phyloP scores from a whole-genome alignment of 371 early-diverging fungal genomes.

The Circinella umbellata region DNA sequence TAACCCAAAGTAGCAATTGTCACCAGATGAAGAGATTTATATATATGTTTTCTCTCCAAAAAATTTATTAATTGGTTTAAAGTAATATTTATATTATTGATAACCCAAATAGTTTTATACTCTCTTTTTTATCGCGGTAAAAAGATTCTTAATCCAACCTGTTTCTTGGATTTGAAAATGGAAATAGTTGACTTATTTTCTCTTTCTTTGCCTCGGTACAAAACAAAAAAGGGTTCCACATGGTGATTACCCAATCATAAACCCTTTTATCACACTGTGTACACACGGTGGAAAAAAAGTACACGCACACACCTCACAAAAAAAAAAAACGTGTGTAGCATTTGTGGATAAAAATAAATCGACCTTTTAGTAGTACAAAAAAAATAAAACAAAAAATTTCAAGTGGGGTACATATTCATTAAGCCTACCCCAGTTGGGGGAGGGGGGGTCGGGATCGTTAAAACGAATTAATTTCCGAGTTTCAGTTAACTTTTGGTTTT shows the following conservation, averaged over 20 bases:
- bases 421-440: no score
- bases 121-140: no score
- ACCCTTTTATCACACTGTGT: conserved; percentile 1
- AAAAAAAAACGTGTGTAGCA: background rate
- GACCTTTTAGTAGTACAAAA: background rate
- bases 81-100: no score
- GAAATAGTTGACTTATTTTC: no score
- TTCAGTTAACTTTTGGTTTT: no score
- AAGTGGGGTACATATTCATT: background rate
- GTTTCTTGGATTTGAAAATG: no score
- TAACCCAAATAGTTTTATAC: no score
- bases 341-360: background rate
- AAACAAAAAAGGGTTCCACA: background rate
- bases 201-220: no score
- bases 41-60: no score
- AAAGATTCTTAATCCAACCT: no score
- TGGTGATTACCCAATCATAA: background rate
- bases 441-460: background rate
- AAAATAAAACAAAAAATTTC: background rate
- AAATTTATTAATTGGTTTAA: no score
- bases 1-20: background rate
- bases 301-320: no score
- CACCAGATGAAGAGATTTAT: background rate
- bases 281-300: background rate
- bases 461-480: background rate